Evolutionary conservation across 2,329 filamentous ascomycete species (phyloP), one percentile per base, ranked within the genome.

Genomic region (Orbilia javanica): DNA sequence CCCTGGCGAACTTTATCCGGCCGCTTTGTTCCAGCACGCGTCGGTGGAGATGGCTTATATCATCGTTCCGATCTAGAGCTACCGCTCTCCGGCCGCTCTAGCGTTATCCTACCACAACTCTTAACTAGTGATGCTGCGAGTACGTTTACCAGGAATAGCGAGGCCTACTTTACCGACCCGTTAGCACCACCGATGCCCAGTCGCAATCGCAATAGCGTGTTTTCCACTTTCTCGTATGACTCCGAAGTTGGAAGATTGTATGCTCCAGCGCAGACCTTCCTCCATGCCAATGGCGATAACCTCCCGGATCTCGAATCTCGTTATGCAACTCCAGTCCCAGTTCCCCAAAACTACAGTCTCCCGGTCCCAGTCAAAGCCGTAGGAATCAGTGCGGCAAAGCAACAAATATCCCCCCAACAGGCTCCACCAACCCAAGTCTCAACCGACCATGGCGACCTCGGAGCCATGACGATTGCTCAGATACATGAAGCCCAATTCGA

Each of bases 1-100:
- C 73, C 73, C 15, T 77, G 73, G 73, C 66, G 73, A 71, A 71
- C 73, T 15, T 63, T 77, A 39, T 77, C 73, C 11, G 66, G 73
- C 29, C 73, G 73, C n/a, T 77, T 77, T 22, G 73, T 71, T 15
- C 73, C 73, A 8, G 73, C 73, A 31, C 73, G 48, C 22, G 73
- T 77, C 15, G 44, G 70, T 44, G 66, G 70, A 18, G 57, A 70
- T 18, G 73, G 73, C 20, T 52, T 77, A 18, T 77, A 77, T 25
- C 73, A 71, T 39, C 73, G 73, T 52, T 77, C 73, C 15, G 73
- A 77, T 6, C 18, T 77, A 15, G 15, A 77, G 20, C 60, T 77
- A 44, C 73, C 73, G n/a, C 50, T 77, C 4, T 77, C 73, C 8
- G 73, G 73, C 13, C 66, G 73, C n/a, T 77, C 73, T 8, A 77